Evolutionary conservation across 164 flowering plant species (phyloP).

Genomic region (Umbellularia californica): DNA sequence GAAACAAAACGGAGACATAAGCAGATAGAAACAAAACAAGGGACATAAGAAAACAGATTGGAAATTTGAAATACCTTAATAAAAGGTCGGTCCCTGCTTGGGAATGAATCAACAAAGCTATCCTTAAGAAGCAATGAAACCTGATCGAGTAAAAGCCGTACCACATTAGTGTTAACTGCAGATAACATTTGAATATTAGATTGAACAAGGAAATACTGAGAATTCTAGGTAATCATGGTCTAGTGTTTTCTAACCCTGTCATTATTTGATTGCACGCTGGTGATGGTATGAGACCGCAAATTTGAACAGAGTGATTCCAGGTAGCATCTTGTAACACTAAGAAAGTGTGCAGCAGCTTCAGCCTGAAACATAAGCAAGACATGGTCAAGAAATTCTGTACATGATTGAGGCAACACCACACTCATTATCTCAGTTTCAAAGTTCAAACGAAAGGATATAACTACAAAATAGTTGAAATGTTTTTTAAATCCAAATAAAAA

Average conservation of each 20-base stretch:
- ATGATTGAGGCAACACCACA: not conserved
- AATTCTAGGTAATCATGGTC: not conserved
- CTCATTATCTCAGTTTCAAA: too few relatives aligned
- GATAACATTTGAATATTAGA: not conserved
- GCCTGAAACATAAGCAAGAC: conserved; percentile 39
- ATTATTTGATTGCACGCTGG: conserved; percentile 77
- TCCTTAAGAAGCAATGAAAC: conserved; percentile 93
- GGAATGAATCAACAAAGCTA: conserved; percentile 86
- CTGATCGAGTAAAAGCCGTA: conserved; percentile 27
- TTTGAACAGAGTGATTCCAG: conserved; percentile 84
- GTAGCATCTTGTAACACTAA: conserved; percentile 54
- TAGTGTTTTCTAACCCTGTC: conserved; percentile 58
- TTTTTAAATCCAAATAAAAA: too few relatives aligned
- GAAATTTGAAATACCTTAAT: conserved; percentile 49
- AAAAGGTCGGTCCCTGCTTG: conserved; percentile 63
- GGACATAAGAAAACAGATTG: not conserved
- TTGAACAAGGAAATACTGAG: not conserved
- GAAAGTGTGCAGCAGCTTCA: conserved; percentile 70
- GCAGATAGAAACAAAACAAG: not conserved
- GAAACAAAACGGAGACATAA: not conserved
- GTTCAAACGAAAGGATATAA: too few relatives aligned
- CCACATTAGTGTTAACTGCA: not conserved
- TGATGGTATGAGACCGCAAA: conserved; percentile 72
- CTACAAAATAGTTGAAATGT: too few relatives aligned
- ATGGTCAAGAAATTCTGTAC: not conserved